phyloP scores from a whole-genome alignment of 495 filamentous ascomycete genomes.

The Oleoguttula mirabilis region DNA sequence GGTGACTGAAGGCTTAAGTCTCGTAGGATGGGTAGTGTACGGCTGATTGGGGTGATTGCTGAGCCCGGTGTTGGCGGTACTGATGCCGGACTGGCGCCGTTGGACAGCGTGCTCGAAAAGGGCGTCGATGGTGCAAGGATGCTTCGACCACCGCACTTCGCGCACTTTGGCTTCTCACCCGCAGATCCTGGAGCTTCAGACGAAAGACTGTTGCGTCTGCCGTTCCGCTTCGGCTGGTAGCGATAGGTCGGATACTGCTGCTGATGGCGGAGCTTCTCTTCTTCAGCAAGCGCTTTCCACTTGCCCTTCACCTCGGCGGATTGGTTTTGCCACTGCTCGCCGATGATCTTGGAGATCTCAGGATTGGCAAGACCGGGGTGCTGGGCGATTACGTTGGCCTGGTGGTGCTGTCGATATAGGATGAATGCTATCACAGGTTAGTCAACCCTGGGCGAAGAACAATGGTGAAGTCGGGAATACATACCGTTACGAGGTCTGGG shows the following conservation, averaged over 20 bases:
- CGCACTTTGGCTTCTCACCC: constrained; percentile 38
- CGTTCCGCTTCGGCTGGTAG: constrained; percentile 78
- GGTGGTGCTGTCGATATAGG: constrained; percentile 89
- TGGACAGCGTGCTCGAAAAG: constrained; percentile 23
- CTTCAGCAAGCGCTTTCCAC: constrained; percentile 88
- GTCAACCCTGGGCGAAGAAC: neutral
- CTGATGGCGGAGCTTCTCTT: constrained; percentile 85
- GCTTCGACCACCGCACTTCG: constrained; percentile 50
- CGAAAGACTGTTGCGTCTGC: constrained; percentile 22
- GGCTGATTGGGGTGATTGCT: constrained; percentile 23
- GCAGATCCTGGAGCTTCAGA: constrained; percentile 5
- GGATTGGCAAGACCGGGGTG: constrained; percentile 89
- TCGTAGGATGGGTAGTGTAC: constrained; percentile 33
- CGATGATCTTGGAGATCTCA: constrained; percentile 96
- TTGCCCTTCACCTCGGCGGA: constrained; percentile 62
- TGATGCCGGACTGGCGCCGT: constrained; percentile 15
- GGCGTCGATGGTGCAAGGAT: constrained; percentile 37
- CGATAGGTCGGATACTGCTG: constrained; percentile 86
- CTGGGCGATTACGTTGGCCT: constrained; percentile 64
- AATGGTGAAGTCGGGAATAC: constrained; percentile 24
- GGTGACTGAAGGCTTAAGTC: constrained; percentile 30
- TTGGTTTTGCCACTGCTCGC: constrained; percentile 76
- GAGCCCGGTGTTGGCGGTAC: constrained; percentile 27
- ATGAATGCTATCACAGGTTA: constrained; percentile 66
- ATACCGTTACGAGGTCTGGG: constrained; percentile 90